A percentile compares a stretch with the other conserved stretches of the same genome.
These are phyloP conservation scores for Apophysomyces variabilis DNA, from an alignment of 371 early-diverging fungal genomes.

Conservation along the genomic window DNA sequence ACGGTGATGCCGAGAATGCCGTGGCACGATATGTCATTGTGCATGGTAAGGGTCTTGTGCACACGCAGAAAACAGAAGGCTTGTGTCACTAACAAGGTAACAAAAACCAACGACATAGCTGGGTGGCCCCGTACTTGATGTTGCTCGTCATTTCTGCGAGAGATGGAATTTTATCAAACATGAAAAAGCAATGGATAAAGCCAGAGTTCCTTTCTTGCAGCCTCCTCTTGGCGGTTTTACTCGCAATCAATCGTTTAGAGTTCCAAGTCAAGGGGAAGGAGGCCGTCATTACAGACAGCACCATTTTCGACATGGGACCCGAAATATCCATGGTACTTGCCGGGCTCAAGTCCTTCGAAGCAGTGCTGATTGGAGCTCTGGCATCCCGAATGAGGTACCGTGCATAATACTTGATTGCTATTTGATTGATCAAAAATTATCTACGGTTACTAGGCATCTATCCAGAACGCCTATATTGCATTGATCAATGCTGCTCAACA, in stretches of 20 bases:
- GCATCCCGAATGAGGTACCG: slow-evolving; percentile 56
- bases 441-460: slow-evolving; percentile 63
- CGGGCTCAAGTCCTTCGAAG: slow-evolving; percentile 75
- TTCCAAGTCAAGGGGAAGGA: slow-evolving; percentile 22
- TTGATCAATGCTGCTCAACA: slow-evolving; percentile 77
- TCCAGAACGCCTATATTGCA: slow-evolving; percentile 82
- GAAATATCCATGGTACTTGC: slow-evolving; percentile 52
- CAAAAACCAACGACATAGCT: slow-evolving; percentile 23
- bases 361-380: slow-evolving; percentile 71
- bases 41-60: slow-evolving; percentile 51
- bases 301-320: slow-evolving; percentile 36
- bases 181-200: slow-evolving; percentile 45
- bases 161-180: slow-evolving; percentile 91
- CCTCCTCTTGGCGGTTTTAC: slow-evolving; percentile 53
- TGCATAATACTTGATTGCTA: background rate
- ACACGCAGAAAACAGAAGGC: background rate
- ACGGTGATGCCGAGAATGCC: slow-evolving; percentile 84
- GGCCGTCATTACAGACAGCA: slow-evolving; percentile 24
- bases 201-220: slow-evolving; percentile 40
- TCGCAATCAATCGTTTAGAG: slow-evolving; percentile 37
- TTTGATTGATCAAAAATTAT: background rate
- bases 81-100: background rate
- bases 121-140: slow-evolving; percentile 82
- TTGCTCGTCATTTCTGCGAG: slow-evolving; percentile 89
- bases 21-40: slow-evolving; percentile 93